A percentile compares a stretch with the other conserved stretches of the same genome.
phyloP scores from a whole-genome alignment of 768 basidiomycete species.

The Lactarius hatsudake region DNA sequence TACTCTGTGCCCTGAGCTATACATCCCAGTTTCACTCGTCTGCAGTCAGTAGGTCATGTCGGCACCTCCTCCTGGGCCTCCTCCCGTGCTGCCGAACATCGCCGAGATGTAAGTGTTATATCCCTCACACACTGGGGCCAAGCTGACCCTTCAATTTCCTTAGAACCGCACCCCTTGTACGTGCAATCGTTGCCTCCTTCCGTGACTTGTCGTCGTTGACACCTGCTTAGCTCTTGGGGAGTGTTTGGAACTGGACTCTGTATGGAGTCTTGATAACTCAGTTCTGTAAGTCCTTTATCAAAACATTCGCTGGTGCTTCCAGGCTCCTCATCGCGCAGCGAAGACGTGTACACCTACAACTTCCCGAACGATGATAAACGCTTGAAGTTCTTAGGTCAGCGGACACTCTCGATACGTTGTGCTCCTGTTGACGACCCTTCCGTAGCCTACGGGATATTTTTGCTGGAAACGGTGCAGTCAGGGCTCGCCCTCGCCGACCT shows the following conservation, averaged over 20 bases:
- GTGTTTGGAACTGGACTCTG: conserved; percentile 17
- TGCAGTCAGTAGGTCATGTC: background rate
- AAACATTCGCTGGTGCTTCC: background rate
- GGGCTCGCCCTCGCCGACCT: conserved; percentile 9
- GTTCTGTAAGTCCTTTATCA: conserved; percentile 4
- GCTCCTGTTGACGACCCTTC: background rate
- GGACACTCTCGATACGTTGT: background rate
- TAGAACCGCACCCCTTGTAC: conserved; percentile 16
- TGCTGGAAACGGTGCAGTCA: conserved; percentile 14
- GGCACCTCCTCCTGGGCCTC: background rate
- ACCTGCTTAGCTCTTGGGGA: conserved; percentile 13
- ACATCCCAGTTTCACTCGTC: too few species aligned
- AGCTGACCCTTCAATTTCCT: background rate
- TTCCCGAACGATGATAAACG: conserved; percentile 6
- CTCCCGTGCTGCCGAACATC: background rate
- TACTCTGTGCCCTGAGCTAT: too few species aligned
- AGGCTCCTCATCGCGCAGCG: background rate
- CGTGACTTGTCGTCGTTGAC: background rate
- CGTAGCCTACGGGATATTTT: conserved; percentile 11
- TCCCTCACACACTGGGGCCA: background rate
- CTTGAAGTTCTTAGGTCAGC: conserved; percentile 9
- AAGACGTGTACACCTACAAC: conserved; percentile 21
- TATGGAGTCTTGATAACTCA: conserved; percentile 14
- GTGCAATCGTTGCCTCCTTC: background rate
- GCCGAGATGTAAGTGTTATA: conserved; percentile 4